Conservation (phyloP, 2,329 filamentous ascomycete genomes). For the Aspergillus brasiliensis region DNA sequence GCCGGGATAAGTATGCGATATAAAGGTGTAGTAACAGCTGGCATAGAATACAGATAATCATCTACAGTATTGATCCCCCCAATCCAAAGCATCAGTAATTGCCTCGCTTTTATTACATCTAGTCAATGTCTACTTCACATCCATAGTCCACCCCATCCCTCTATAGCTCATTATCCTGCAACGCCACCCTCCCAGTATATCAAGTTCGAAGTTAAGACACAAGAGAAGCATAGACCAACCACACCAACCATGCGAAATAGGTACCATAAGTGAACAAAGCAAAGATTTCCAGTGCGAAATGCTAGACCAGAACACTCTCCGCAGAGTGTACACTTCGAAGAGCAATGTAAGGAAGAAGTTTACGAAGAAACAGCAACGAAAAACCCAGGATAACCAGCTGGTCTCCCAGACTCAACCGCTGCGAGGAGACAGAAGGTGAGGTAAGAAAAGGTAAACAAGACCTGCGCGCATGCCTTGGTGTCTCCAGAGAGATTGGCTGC, state of each 20-base stretch:
- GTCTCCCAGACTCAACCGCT: not conserved
- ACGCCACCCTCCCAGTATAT: not conserved
- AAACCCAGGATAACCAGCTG: not conserved
- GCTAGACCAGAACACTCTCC: not conserved
- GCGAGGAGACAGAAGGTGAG: not conserved
- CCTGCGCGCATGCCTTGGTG: not conserved
- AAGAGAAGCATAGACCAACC: not conserved
- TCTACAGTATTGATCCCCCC: too few relatives aligned
- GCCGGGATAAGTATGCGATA: too few relatives aligned
- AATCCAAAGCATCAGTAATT: not conserved
- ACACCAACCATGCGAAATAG: not conserved
- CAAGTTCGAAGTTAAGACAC: not conserved
- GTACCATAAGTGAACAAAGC: not conserved
- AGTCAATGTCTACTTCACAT: not conserved
- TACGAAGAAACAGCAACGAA: not conserved
- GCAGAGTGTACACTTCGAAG: not conserved
- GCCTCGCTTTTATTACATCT: conserved; percentile 3
- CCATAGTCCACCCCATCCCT: not conserved
- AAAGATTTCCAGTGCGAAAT: not conserved
- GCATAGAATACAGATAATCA: too few relatives aligned
- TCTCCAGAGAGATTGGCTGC: too few relatives aligned
- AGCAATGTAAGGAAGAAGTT: not conserved
- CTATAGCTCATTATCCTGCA: conserved; percentile 1
- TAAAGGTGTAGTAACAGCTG: too few relatives aligned
- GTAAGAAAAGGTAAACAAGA: not conserved